A percentile compares a stretch with the other conserved stretches of the same genome.
Evolutionary conservation across 495 filamentous ascomycete genomes (phyloP).

Genomic region (Haplographium delicatum): DNA sequence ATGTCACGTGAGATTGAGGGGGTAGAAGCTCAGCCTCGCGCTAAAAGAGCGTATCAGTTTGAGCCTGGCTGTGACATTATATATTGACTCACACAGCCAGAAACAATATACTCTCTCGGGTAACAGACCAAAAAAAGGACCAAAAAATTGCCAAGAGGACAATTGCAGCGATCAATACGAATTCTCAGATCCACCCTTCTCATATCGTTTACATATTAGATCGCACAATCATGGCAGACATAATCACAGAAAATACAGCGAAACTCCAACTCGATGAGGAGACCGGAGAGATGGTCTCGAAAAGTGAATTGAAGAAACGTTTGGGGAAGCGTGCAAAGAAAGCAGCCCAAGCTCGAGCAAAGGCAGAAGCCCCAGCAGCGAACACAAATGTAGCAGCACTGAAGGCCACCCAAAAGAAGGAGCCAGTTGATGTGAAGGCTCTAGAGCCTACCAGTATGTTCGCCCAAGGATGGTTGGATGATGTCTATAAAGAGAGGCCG

Average conservation of each 20-base stretch:
- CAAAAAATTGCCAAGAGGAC: background rate
- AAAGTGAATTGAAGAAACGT: slow-evolving; percentile 61
- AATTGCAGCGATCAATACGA: background rate
- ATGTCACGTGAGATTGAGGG: background rate
- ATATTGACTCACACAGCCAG: slow-evolving; percentile 9
- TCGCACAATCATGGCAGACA: slow-evolving; percentile 47
- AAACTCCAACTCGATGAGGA: slow-evolving; percentile 61
- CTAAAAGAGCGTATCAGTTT: background rate
- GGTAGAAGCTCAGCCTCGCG: slow-evolving; percentile 2
- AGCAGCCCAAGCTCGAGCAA: slow-evolving; percentile 44
- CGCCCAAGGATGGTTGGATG: slow-evolving; percentile 74
- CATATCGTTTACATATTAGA: background rate
- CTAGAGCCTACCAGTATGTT: slow-evolving; percentile 65
- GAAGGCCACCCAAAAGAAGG: slow-evolving; percentile 27
- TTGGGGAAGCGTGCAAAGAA: slow-evolving; percentile 57
- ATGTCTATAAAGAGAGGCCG: slow-evolving; percentile 74
- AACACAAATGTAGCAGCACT: slow-evolving; percentile 32
- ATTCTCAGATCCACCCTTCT: background rate
- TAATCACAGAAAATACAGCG: slow-evolving; percentile 43
- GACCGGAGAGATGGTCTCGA: slow-evolving; percentile 62
- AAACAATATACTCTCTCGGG: background rate
- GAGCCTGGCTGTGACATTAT: background rate
- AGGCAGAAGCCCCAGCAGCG: slow-evolving; percentile 33
- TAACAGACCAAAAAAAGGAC: background rate
- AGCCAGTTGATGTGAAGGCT: slow-evolving; percentile 24